A percentile compares a stretch with the other conserved stretches of the same genome.
phyloP scores from a whole-genome alignment of 768 basidiomycete species.

The Tulasnella sp. region DNA sequence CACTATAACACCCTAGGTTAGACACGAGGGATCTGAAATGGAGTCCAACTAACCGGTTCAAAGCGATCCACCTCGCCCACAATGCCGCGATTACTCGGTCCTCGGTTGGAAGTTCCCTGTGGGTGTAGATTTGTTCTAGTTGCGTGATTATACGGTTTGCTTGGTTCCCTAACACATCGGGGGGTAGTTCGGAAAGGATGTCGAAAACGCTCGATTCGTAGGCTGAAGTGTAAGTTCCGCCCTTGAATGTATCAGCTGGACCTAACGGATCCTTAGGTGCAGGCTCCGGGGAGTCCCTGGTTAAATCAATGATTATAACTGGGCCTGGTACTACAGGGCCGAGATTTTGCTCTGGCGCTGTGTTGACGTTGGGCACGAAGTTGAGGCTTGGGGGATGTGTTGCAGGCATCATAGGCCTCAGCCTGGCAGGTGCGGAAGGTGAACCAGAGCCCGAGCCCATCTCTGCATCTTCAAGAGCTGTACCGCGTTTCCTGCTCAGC shows the following conservation, averaged over 20 bases:
- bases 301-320: not conserved
- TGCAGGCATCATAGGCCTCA: not conserved
- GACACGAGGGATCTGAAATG: not conserved
- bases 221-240: constrained; percentile 46
- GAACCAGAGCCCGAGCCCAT: not conserved
- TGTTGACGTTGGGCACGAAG: not conserved
- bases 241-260: constrained; percentile 50
- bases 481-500: not conserved
- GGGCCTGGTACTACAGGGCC: not conserved
- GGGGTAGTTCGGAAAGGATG: constrained; percentile 53
- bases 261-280: constrained; percentile 48
- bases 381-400: not conserved
- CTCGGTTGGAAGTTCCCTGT: constrained; percentile 66
- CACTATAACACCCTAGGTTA: constrained; percentile 37
- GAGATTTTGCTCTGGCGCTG: not conserved
- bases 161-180: constrained; percentile 60
- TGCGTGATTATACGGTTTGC: constrained; percentile 65
- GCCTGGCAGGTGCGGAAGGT: not conserved
- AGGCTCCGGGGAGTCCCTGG: constrained; percentile 39
- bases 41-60: constrained; percentile 48
- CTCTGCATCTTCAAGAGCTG: not conserved
- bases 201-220: constrained; percentile 68
- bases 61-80: constrained; percentile 70
- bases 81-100: constrained; percentile 75
- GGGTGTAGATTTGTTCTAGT: constrained; percentile 72